Evolutionary conservation across 2,329 filamentous ascomycete genomes (phyloP), one percentile per base, ranked within the genome.

Genomic region (Fragosphaeria purpurea): DNA sequence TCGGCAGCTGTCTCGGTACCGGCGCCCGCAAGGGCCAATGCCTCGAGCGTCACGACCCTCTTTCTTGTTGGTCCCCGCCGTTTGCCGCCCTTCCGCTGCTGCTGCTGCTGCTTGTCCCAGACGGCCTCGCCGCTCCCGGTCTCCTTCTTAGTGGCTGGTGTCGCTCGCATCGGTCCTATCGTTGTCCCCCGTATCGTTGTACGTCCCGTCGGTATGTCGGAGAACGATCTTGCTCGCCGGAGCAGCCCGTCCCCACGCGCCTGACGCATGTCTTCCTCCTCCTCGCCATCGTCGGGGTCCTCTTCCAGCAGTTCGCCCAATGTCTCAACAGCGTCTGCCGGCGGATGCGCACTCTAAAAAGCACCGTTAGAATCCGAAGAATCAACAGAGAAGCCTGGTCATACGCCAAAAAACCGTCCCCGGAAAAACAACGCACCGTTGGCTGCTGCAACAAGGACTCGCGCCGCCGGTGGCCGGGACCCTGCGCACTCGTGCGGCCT

Each of bases 161-260:
- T 66, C 60, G 80, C 76, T 46, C 52, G 60, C 77, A 79, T 47
- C 71, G 70, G 38, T 81, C 62, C 56, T 80, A 77, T 12, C 75
- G 73, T 73, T 72, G 50, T 79, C 77, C 38, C 22, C 3, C 22
- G 22, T 22, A 3, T 22, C 22, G 22, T 22, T 22, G 22, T 22
- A 22, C 3, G 22, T 22, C 22, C 22, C 3, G 22, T 22, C 3
- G 22, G 22, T 22, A 89, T 86, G 65, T 88, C 82, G 58, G 83
- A 85, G 66, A 86, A 86, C n/a, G 86, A 91, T 60, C 82, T 84
- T 46, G 85, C 80, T 62, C 87, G 76, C 52, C 82, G 75, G 43
- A 75, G 67, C 41, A 88, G 61, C 7, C 77, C 81, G 12, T 86
- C 79, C 60, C 82, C 75, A 10, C 85, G 85, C 10, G 85, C 56